Evolutionary conservation across 202 grass and related monocot species (phyloP).

Genomic region (Hordeum pubiflorum): DNA sequence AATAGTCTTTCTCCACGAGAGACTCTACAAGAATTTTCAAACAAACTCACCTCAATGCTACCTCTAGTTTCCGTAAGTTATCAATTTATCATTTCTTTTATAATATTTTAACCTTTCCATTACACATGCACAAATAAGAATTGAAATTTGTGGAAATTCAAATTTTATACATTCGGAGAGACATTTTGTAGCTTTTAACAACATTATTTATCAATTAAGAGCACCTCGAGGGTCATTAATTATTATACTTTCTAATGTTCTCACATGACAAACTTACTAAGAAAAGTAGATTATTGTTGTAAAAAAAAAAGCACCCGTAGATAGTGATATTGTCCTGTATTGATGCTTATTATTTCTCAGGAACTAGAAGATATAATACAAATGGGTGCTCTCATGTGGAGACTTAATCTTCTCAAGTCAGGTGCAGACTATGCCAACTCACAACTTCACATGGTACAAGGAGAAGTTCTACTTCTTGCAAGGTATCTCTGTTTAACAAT

Average conservation of each 20-base stretch:
- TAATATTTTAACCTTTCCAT: not conserved
- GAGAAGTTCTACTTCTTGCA: constrained; percentile 58
- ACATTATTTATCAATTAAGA: not conserved
- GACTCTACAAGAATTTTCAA: constrained; percentile 54
- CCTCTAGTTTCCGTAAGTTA: constrained; percentile 63
- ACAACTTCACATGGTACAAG: constrained; percentile 40
- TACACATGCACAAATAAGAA: not conserved
- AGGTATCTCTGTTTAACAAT: constrained; percentile 19
- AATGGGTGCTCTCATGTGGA: constrained; percentile 53
- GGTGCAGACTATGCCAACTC: constrained; percentile 53
- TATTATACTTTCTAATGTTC: not conserved
- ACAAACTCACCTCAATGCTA: constrained; percentile 65
- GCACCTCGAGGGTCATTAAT: not conserved
- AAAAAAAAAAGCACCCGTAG: not conserved
- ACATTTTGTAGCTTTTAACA: not conserved
- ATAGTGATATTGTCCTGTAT: constrained; percentile 1
- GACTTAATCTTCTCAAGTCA: constrained; percentile 60
- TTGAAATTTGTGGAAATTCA: not conserved
- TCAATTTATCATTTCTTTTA: not conserved
- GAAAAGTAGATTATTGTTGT: too few relatives aligned
- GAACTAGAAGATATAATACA: constrained; percentile 37
- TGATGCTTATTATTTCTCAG: constrained; percentile 16
- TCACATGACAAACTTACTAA: not conserved
- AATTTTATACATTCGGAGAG: not conserved
- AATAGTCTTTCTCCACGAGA: constrained; percentile 44